Evolutionary conservation across 257 asterid species (phyloP), one percentile per base, ranked within the genome.

Genomic region (Scutellaria baicalensis): DNA sequence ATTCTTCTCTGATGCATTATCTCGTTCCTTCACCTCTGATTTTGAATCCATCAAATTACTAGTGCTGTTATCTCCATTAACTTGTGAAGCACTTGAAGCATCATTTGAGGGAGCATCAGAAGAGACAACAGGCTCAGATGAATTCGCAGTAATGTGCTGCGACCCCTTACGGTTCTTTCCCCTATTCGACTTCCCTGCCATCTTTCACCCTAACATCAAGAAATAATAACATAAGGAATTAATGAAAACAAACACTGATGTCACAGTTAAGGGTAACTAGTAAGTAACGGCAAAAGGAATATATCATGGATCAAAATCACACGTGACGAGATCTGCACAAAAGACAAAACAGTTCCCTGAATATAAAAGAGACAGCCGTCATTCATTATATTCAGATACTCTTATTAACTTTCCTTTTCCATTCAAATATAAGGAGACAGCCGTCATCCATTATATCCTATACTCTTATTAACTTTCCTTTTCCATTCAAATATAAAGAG

Each of bases 141-240:
- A 64, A 74, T 43, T 83, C 8, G 63, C 52, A 68, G 78, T 76
- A 79, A n/a, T 76, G 74, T 79, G 87, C 58, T 79, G 84, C 42
- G 57, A 8, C 60, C 80, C 97, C 76, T 81, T 92, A 51, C 95
- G 83, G 44, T 83, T 89, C 90, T 61, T 94, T 71, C 95, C 96
- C 82, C 74, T 81, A 73, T 78, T 91, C 33, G 98, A 86, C 70
- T 85, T 91, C 42, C 99, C 97, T 0, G 93, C 99, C 97, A 93
- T 93, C 69, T 80, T 69, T 57, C 27, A 70, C 81, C 70, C 86
- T 76, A 74, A 56, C 9, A 61, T 58, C 62, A 31, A 60, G 51
- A 59, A 78, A 74, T 64, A 67, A 35, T 10, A 8, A 49, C 20
- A 20, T 18, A 50, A 31, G 31, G 3, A 17, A 73, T 38, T 43